phyloP scores from a whole-genome alignment of 2,329 filamentous ascomycete genomes.

The Cladophialophora exuberans region DNA sequence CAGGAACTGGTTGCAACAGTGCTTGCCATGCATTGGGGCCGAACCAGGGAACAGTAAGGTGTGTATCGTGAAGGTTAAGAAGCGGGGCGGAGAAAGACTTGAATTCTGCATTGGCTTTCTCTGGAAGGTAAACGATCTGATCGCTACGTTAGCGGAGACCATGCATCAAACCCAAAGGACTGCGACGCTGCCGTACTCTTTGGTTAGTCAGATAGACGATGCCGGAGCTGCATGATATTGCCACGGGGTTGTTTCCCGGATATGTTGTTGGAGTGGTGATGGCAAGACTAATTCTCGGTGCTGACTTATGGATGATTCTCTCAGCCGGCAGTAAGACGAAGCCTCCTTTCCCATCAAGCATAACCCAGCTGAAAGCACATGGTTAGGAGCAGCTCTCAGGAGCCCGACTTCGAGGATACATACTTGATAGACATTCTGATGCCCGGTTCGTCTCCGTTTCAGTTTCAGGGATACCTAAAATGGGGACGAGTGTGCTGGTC shows the following conservation, averaged over 20 bases:
- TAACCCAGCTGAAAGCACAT: slow-evolving; percentile 76
- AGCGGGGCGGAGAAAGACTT: slow-evolving; percentile 90
- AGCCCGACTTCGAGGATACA: not conserved
- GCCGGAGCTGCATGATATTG: slow-evolving; percentile 73
- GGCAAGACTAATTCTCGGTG: slow-evolving; percentile 75
- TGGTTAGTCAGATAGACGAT: slow-evolving; percentile 82
- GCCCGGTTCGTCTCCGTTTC: no score
- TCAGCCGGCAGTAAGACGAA: slow-evolving; percentile 87
- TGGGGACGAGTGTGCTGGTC: no score
- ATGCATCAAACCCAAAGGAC: slow-evolving; percentile 5
- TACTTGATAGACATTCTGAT: slow-evolving; percentile 19
- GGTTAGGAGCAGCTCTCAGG: slow-evolving; percentile 35
- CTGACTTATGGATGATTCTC: slow-evolving; percentile 77
- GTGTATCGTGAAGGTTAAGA: slow-evolving; percentile 82
- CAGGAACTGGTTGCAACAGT: slow-evolving; percentile 75
- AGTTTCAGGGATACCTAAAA: no score
- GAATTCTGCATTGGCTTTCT: slow-evolving; percentile 67
- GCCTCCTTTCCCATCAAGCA: slow-evolving; percentile 73
- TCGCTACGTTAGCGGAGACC: slow-evolving; percentile 12
- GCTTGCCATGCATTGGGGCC: slow-evolving; percentile 90
- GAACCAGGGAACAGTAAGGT: slow-evolving; percentile 86
- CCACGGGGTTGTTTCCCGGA: slow-evolving; percentile 65
- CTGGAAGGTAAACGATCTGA: slow-evolving; percentile 85
- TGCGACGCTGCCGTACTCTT: slow-evolving; percentile 60
- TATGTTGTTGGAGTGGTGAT: slow-evolving; percentile 72